Conservation (phyloP, 352 stramenopile species). For the Pythium sukuiense region DNA sequence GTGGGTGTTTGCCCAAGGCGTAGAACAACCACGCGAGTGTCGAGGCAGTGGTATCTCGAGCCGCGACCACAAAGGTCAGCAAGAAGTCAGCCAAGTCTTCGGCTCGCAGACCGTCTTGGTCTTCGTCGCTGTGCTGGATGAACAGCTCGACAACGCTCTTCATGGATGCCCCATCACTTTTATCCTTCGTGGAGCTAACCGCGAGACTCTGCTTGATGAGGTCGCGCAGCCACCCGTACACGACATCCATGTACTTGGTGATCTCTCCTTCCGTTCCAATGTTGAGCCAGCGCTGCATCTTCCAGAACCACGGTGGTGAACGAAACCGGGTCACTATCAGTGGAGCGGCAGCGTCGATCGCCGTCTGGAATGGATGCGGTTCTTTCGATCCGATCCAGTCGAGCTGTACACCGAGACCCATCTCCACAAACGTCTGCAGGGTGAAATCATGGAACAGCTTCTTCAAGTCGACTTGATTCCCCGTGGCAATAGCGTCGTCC, state of each 20-base stretch:
- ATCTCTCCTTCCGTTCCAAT: constrained; percentile 43
- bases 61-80: constrained; percentile 67
- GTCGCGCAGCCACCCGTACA: constrained; percentile 44
- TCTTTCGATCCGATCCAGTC: constrained; percentile 40
- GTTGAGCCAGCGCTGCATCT: constrained; percentile 48
- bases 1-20: constrained; percentile 59
- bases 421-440: constrained; percentile 57
- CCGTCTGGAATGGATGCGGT: constrained; percentile 48
- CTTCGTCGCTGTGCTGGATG: constrained; percentile 18
- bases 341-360: constrained; percentile 38
- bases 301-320: constrained; percentile 51
- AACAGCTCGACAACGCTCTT: constrained; percentile 29
- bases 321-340: constrained; percentile 47
- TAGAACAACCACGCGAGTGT: constrained; percentile 76
- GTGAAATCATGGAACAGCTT: constrained; percentile 51
- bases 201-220: constrained; percentile 39
- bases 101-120: constrained; percentile 29
- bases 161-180: constrained; percentile 16
- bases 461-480: constrained; percentile 24
- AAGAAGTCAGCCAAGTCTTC: constrained; percentile 71
- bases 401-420: constrained; percentile 53
- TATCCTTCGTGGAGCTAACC: constrained; percentile 25
- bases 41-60: constrained; percentile 72
- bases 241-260: constrained; percentile 26
- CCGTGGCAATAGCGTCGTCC: neutral